phyloP scores from a whole-genome alignment of 148 eudicot genomes.

The Rhododendron kiyosumense region DNA sequence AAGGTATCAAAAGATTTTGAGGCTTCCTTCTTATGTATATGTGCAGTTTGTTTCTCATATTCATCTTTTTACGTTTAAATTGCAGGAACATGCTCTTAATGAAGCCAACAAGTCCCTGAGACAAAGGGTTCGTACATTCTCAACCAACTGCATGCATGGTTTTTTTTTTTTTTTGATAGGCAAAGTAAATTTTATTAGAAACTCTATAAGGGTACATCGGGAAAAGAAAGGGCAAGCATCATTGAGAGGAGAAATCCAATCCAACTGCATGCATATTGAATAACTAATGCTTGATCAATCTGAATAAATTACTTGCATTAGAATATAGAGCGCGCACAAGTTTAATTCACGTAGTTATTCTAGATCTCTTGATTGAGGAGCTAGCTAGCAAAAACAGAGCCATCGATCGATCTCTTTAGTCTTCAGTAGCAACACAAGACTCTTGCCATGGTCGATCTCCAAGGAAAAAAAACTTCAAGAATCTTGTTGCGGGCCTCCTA shows the following conservation, averaged over 20 bases:
- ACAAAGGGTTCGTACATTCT: conserved; percentile 51
- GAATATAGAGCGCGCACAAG: not conserved
- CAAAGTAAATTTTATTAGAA: no score
- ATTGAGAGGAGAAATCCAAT: no score
- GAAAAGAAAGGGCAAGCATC: no score
- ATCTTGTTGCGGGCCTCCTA: not conserved
- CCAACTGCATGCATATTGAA: not conserved
- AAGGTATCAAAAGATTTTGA: conserved; percentile 38
- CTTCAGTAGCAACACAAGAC: not conserved
- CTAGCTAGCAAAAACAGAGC: not conserved
- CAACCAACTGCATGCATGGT: not conserved
- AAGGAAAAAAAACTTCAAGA: not conserved
- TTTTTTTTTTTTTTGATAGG: no score
- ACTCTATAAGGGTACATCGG: no score
- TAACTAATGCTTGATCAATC: not conserved
- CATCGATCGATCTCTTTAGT: no score
- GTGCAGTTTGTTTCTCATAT: not conserved
- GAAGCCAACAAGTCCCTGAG: conserved; percentile 75
- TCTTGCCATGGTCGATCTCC: not conserved
- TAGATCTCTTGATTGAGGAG: not conserved
- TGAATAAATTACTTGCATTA: not conserved
- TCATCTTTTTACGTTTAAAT: not conserved
- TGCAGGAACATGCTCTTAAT: conserved; percentile 71
- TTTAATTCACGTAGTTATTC: not conserved
- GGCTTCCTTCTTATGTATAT: not conserved